Base-by-base conservation (phyloP, 768 basidiomycete species). In the Phaeolepiota aurea region DNA sequence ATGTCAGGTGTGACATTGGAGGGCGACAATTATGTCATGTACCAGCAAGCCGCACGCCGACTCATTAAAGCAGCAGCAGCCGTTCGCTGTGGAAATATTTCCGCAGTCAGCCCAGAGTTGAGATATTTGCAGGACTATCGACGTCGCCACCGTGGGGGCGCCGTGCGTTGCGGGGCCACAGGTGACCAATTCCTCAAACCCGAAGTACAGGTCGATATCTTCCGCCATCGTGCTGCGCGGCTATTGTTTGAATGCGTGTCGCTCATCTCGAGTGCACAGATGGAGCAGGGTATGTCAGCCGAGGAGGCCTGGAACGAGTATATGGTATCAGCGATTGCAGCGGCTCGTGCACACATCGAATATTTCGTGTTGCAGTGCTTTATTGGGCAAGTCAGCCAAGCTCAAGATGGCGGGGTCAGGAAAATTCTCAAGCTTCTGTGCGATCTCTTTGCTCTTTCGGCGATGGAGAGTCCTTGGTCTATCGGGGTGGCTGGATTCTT, bases 11-110 rank as follows among this genome's bases (percentile, higher is more conserved):
- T 45, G 10, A 56, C 52, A 1, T 32, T 56, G 3, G 54, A 58
- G 33, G 56, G 56, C 5, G 55, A 56, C 33, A 52, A 57, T 30
- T 54, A 49, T 20, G 54, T 55, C 15, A 54, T 56, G 55, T 58
- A 53, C 36, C 55, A 52, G 41, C 56, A 58, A 42, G 43, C 55
- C 3, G 56, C 56, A 4, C 43, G 56, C 13, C 52, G 48, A 32
- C 47, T 56, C 28, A 32, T 56, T 4, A 55, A 56, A 36, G 44
- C 45, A 33, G 42, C 43, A 16, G 20, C 41, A 9, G 38, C 41
- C 5, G 35, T 48, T 21, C 18, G 20, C 3, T 11, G 9, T 9
- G 20, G 44, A 2, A 18, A 42, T 15, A 7, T 28, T 7, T 7
- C 7, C 25, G 3, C 21, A 4, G 36, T 43, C 15, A 44, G 48